phyloP scores from a whole-genome alignment of 768 basidiomycete species.

The Tubosaeta sp. region DNA sequence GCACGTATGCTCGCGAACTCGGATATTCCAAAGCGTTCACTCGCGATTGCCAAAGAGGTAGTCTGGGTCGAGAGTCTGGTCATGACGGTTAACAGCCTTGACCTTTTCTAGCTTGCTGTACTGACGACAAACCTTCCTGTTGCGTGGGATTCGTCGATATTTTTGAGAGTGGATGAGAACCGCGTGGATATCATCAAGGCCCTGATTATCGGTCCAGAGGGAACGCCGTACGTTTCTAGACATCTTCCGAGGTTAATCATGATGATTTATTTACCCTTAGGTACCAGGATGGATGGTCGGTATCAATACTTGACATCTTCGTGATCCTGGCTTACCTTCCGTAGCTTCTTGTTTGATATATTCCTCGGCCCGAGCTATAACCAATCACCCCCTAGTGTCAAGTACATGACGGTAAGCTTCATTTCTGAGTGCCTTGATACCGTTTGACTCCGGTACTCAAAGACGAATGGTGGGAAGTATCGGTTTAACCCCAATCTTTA shows the following conservation, averaged over 20 bases:
- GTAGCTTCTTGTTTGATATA: slow-evolving; percentile 80
- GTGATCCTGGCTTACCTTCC: slow-evolving; percentile 6
- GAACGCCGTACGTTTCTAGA: slow-evolving; percentile 68
- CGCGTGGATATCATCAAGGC: slow-evolving; percentile 91
- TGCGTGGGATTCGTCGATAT: slow-evolving; percentile 92
- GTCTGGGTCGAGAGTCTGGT: background rate
- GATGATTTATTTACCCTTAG: slow-evolving; percentile 35
- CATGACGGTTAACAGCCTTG: slow-evolving; percentile 6
- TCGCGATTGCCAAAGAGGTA: slow-evolving; percentile 95
- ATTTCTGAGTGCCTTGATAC: background rate
- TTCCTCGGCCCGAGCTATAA: slow-evolving; percentile 91
- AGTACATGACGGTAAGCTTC: slow-evolving; percentile 52
- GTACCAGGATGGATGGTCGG: slow-evolving; percentile 88
- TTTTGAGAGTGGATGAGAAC: slow-evolving; percentile 87
- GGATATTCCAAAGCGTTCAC: slow-evolving; percentile 84
- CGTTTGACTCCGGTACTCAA: slow-evolving; percentile 7
- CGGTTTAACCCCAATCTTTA: slow-evolving; percentile 95
- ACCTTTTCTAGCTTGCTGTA: slow-evolving; percentile 69
- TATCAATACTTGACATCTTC: slow-evolving; percentile 1
- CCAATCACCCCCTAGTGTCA: slow-evolving; percentile 73
- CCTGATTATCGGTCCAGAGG: slow-evolving; percentile 89
- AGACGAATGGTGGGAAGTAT: slow-evolving; percentile 86
- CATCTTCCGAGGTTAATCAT: background rate
- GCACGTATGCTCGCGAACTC: slow-evolving; percentile 79
- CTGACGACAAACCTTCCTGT: slow-evolving; percentile 93